phyloP scores from a whole-genome alignment of 2,329 filamentous ascomycete genomes.

The Colletotrichum sp. region DNA sequence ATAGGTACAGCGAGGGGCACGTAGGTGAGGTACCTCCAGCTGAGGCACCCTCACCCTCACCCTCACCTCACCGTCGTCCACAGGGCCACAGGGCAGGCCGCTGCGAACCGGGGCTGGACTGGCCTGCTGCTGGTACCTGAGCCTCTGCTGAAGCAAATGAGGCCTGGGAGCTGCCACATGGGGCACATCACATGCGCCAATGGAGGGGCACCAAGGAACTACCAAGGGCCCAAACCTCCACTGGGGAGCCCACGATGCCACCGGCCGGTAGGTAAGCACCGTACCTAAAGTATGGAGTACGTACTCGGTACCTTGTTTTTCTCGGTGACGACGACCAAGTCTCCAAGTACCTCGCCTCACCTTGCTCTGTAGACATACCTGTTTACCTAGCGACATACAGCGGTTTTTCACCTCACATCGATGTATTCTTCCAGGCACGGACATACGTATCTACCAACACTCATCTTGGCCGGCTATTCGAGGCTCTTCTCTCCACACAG shows the following conservation, averaged over 20 bases:
- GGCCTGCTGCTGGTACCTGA: slow-evolving; percentile 13
- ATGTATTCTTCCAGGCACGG: not conserved
- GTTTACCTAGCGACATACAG: not conserved
- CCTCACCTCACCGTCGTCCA: not conserved
- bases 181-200: slow-evolving; percentile 22
- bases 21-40: not conserved
- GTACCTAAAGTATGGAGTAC: not conserved
- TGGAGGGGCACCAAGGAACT: slow-evolving; percentile 21
- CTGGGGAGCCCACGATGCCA: not conserved
- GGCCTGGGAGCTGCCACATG: slow-evolving; percentile 21
- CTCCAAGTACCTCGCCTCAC: not conserved
- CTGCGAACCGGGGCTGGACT: not conserved
- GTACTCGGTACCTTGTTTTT: not conserved
- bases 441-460: not conserved
- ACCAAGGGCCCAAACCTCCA: slow-evolving; percentile 12
- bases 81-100: not conserved
- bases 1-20: not conserved
- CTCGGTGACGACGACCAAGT: not conserved
- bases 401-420: not conserved
- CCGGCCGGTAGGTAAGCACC: not conserved
- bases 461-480: slow-evolving; percentile 16
- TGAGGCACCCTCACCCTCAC: not conserved
- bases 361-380: not conserved
- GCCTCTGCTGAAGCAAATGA: slow-evolving; percentile 15
- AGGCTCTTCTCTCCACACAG: slow-evolving; percentile 19